phyloP scores from a whole-genome alignment of 805 yeast species.

The Lipomyces spencermartinsiae region DNA sequence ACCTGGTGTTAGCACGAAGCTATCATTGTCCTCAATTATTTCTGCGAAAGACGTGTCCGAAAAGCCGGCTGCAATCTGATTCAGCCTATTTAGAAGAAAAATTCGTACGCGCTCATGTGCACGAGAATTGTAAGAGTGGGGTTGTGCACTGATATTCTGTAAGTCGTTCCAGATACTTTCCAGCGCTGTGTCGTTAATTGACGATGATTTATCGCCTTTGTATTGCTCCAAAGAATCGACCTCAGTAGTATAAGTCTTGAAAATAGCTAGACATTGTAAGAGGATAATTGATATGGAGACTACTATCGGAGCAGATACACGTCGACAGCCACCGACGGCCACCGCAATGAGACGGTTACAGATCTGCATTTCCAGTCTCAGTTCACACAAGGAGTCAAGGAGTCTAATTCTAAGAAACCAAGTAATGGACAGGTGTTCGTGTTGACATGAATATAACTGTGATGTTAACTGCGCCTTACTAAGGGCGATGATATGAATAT shows the following conservation, averaged over 20 bases:
- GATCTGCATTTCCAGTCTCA: neutral
- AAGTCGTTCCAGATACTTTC: slow-evolving; percentile 68
- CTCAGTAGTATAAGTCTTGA: neutral
- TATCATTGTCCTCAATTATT: slow-evolving; percentile 49
- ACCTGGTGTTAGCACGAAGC: slow-evolving; percentile 52
- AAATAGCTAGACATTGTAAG: neutral
- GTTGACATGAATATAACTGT: neutral
- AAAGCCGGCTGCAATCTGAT: slow-evolving; percentile 43
- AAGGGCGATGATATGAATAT: too few relatives aligned
- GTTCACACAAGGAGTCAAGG: neutral
- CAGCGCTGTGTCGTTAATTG: slow-evolving; percentile 6
- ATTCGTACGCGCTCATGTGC: slow-evolving; percentile 79
- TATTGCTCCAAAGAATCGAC: neutral
- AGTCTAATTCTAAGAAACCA: neutral
- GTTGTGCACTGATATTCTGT: slow-evolving; percentile 66
- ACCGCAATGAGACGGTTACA: neutral
- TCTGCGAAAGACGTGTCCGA: slow-evolving; percentile 39
- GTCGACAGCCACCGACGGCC: neutral
- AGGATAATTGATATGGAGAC: neutral
- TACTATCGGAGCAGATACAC: neutral
- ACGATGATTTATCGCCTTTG: neutral
- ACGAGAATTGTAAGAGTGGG: slow-evolving; percentile 79
- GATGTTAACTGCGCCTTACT: neutral
- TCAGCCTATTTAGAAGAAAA: slow-evolving; percentile 57
- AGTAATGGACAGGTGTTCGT: neutral